A percentile compares a stretch with the other conserved stretches of the same genome.
phyloP scores from a whole-genome alignment of 306 rosid species.

The Vicia sativa region DNA sequence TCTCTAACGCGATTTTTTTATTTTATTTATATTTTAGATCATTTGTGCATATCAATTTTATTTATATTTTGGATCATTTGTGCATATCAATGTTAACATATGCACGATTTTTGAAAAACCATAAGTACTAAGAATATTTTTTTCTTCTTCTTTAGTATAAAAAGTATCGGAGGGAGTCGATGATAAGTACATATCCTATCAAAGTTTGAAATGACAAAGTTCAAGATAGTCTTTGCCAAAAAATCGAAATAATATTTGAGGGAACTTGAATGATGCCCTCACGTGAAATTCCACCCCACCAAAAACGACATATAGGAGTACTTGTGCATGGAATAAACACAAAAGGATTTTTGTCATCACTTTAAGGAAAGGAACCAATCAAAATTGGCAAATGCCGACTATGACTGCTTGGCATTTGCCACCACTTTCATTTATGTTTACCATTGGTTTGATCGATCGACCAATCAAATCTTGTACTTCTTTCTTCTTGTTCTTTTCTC shows the following conservation, averaged over 20 bases:
- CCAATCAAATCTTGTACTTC: neutral
- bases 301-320: neutral
- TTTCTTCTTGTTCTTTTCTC: neutral
- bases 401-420: conserved; percentile 3
- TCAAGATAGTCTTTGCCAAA: too few species aligned
- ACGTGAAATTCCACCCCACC: conserved; percentile 10
- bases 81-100: too few species aligned
- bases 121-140: too few species aligned
- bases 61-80: too few species aligned
- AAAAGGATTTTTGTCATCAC: conserved; percentile 24
- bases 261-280: neutral
- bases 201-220: too few species aligned
- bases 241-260: neutral
- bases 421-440: neutral
- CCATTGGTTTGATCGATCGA: neutral
- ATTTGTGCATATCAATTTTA: too few species aligned
- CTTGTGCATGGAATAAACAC: neutral
- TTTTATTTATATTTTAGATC: too few species aligned
- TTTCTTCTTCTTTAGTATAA: too few species aligned
- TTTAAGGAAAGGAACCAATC: neutral
- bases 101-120: too few species aligned
- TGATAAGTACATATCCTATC: too few species aligned
- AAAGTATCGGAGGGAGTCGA: too few species aligned
- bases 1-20: too few species aligned
- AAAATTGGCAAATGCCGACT: neutral